A percentile compares a stretch with the other conserved stretches of the same genome.
Evolutionary conservation across 2,329 filamentous ascomycete species (phyloP).

Genomic region (Fusarium sp.): DNA sequence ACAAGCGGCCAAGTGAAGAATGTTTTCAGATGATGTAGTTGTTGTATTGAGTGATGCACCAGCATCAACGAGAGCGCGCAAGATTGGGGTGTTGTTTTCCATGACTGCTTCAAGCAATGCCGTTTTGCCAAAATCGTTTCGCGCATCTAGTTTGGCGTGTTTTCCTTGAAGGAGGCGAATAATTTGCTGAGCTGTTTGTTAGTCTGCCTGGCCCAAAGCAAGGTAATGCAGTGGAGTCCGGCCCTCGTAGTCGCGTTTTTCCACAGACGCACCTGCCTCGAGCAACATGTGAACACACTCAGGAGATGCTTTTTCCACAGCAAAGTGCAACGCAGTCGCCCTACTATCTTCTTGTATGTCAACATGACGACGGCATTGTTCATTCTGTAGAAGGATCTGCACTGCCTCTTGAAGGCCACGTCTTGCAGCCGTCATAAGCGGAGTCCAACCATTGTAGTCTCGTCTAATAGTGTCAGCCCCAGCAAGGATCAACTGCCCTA

Average conservation of each 20-base stretch:
- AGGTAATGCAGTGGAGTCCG: background rate
- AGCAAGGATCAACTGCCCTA: conserved; percentile 1
- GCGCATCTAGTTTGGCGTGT: background rate
- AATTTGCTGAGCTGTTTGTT: accelerated
- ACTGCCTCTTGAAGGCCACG: accelerated
- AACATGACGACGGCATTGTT: background rate
- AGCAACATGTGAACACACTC: conserved; percentile 14
- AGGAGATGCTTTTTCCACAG: accelerated
- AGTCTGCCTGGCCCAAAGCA: accelerated
- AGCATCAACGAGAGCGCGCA: background rate
- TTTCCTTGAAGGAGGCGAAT: background rate
- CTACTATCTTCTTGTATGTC: accelerated
- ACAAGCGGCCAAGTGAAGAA: accelerated
- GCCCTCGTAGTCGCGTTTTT: accelerated
- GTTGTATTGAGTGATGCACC: background rate
- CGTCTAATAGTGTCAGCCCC: conserved; percentile 3
- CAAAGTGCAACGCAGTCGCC: background rate
- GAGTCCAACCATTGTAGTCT: accelerated
- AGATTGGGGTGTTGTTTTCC: accelerated
- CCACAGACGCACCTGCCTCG: conserved; percentile 9
- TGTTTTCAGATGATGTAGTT: accelerated
- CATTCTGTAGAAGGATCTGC: background rate
- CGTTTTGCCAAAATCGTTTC: accelerated
- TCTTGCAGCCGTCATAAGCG: accelerated
- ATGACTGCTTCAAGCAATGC: accelerated